Evolutionary conservation across 2,329 filamentous ascomycete genomes (phyloP).

Genomic region (Aureobasidium sp.): DNA sequence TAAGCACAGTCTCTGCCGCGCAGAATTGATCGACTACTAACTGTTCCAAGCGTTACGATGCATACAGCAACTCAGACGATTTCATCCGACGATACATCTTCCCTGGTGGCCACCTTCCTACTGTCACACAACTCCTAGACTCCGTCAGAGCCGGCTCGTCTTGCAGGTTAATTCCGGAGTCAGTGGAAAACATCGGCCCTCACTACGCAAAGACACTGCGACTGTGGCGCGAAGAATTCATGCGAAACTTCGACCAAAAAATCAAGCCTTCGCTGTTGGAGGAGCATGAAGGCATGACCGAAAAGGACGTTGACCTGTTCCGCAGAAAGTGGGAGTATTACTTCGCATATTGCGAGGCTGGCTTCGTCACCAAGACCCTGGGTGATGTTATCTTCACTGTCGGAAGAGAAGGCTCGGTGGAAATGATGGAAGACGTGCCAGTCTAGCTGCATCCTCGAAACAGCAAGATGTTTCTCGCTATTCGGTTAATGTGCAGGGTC

Average conservation of each 20-base stretch:
- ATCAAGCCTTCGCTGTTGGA: constrained; percentile 53
- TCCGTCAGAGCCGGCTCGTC: constrained; percentile 53
- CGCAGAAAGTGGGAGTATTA: constrained; percentile 70
- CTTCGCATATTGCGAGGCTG: constrained; percentile 67
- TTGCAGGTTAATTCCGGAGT: constrained; percentile 57
- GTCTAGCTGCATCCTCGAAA: not conserved
- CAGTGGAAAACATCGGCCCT: constrained; percentile 62
- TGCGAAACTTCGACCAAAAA: constrained; percentile 50
- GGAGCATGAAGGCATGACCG: constrained; percentile 51
- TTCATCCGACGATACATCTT: constrained; percentile 75
- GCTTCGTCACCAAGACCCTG: constrained; percentile 62
- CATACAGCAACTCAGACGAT: constrained; percentile 58
- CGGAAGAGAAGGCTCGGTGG: constrained; percentile 54
- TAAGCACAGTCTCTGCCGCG: constrained; percentile 14
- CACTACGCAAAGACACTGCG: constrained; percentile 64
- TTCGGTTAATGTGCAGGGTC: not conserved
- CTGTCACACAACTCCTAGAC: constrained; percentile 59
- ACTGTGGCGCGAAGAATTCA: constrained; percentile 60
- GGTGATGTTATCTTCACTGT: constrained; percentile 67
- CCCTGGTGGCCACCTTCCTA: constrained; percentile 63
- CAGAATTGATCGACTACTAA: not conserved
- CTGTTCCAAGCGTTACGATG: constrained; percentile 45
- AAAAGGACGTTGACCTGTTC: constrained; percentile 58
- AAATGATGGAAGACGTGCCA: constrained; percentile 64
- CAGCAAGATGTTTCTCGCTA: not conserved